Evolutionary conservation across 306 rosid species (phyloP).

Genomic region (Datisca glomerata): DNA sequence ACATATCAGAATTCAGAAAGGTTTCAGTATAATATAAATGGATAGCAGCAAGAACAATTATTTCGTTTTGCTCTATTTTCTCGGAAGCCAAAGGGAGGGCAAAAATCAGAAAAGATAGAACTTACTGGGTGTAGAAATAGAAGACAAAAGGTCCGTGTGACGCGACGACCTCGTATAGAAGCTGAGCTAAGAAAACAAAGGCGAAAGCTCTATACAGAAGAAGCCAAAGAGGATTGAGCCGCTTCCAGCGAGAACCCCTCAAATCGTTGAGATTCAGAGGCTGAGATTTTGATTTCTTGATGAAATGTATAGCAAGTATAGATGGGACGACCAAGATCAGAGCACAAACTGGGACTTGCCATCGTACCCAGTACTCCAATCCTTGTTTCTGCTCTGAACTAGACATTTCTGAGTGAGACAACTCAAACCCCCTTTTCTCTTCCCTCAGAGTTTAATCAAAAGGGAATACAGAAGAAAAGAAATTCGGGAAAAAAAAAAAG

Average conservation of each 20-base stretch:
- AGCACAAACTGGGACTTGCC: conserved; percentile 17
- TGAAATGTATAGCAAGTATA: conserved; percentile 1
- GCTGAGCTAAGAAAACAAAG: conserved; percentile 7
- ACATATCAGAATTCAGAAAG: not conserved
- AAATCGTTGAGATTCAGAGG: conserved; percentile 3
- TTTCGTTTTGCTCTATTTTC: not conserved
- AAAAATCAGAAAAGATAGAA: too few species aligned
- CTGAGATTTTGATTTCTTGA: conserved; percentile 7
- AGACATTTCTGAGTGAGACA: not conserved
- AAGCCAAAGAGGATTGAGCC: conserved; percentile 13
- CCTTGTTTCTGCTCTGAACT: conserved; percentile 1
- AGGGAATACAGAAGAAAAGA: not conserved
- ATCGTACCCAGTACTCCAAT: conserved; percentile 13
- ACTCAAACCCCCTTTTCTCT: not conserved
- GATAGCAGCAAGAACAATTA: not conserved
- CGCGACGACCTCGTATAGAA: conserved; percentile 6
- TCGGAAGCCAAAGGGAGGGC: not conserved
- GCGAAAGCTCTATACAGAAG: conserved; percentile 13
- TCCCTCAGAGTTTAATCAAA: too few species aligned
- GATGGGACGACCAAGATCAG: conserved; percentile 1
- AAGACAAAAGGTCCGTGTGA: conserved; percentile 10
- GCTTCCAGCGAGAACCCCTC: conserved; percentile 9
- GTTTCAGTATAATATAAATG: not conserved
- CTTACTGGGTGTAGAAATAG: conserved; percentile 18
- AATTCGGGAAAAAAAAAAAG: not conserved